Evolutionary conservation across 2,329 filamentous ascomycete genomes (phyloP), one percentile per base, ranked within the genome.

Genomic region (Pestalotiopsis sp.): DNA sequence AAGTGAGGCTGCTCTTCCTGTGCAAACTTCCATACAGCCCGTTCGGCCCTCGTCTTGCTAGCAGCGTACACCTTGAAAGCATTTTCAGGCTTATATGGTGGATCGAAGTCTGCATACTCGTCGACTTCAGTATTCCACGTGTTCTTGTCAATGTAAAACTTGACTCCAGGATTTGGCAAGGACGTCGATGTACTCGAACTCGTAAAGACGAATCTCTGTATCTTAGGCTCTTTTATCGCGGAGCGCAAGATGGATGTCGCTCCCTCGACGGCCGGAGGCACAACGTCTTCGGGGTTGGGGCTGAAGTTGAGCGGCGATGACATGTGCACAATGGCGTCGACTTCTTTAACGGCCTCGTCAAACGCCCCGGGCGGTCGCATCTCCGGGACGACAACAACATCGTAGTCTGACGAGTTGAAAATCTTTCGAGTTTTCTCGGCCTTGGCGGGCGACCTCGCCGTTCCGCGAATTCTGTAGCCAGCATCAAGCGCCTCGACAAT

Each of bases 291-390:
- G 1, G 84, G 82, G 17, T 86, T 76, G 0, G 79, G 73, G 3
- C 76, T 76, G 61, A 82, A 81, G 0, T 75, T 77, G 1, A 83
- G 69, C 20, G 82, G 77, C 17, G 81, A 79, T 0, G 85, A 85
- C 11, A 84, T 77, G 69, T 87, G 85, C 17, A 81, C 76, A 63
- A 87, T 78, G 3, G 81, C 83, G 1, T 79, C 74, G 23, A 79
- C 78, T n/a, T 80, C 83, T 68, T 81, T 79, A 68, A 82, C 71
- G 3, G 78, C 81, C 17, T 78, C 74, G 45, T 83, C 77, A 59
- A 84, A 81, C 1, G 78, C 79, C n/a, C 77, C 76, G 0, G 76
- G 64, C 2, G 75, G 73, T 2, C 74, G 73, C 38, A 86, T 75
- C 17, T 84, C 77, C 1, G 78, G 73, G 2, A 87, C 77, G 4